Percentiles rank a stretch among this genome's conserved stretches.
phyloP scores from a whole-genome alignment of 2,329 filamentous ascomycete genomes.

The Coleophoma eucalyptorum region DNA sequence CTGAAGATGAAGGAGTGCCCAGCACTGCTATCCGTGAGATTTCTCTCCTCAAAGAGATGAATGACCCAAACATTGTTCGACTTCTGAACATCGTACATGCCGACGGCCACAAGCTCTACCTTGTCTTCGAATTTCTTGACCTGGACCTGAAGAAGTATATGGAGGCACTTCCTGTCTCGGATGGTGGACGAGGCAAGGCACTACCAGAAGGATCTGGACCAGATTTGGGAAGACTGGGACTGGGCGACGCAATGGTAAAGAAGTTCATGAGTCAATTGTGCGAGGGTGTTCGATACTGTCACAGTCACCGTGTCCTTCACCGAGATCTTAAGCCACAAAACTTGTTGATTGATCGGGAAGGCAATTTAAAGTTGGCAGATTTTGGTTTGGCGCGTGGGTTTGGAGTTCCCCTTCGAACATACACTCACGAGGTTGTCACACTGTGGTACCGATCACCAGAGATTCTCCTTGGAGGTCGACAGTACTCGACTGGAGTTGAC shows the following conservation, averaged over 20 bases:
- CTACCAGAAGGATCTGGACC: constrained; percentile 72
- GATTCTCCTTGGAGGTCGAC: constrained; percentile 83
- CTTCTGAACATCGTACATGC: constrained; percentile 91
- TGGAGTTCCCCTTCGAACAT: constrained; percentile 84
- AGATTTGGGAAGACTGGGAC: constrained; percentile 61
- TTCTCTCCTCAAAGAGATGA: constrained; percentile 91
- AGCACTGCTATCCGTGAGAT: constrained; percentile 94
- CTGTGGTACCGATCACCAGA: constrained; percentile 91
- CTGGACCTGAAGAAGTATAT: constrained; percentile 95
- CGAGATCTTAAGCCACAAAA: constrained; percentile 91
- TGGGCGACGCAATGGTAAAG: constrained; percentile 80
- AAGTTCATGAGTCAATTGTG: constrained; percentile 91
- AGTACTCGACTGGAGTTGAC: constrained; percentile 91
- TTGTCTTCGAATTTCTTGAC: constrained; percentile 89
- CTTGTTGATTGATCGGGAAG: constrained; percentile 78
- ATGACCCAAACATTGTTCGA: constrained; percentile 83
- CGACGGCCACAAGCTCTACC: constrained; percentile 91
- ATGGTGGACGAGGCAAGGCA: constrained; percentile 81
- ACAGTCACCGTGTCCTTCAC: constrained; percentile 82
- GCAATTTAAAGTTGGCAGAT: constrained; percentile 87
- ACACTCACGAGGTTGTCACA: constrained; percentile 93
- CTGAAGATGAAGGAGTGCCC: constrained; percentile 90
- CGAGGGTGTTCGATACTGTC: constrained; percentile 82
- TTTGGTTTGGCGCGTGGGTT: constrained; percentile 88
- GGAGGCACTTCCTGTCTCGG: constrained; percentile 80